These are phyloP conservation scores for Trypanosomatidae sp. DNA, from an alignment of 208 protist species.

Conservation along the genomic window DNA sequence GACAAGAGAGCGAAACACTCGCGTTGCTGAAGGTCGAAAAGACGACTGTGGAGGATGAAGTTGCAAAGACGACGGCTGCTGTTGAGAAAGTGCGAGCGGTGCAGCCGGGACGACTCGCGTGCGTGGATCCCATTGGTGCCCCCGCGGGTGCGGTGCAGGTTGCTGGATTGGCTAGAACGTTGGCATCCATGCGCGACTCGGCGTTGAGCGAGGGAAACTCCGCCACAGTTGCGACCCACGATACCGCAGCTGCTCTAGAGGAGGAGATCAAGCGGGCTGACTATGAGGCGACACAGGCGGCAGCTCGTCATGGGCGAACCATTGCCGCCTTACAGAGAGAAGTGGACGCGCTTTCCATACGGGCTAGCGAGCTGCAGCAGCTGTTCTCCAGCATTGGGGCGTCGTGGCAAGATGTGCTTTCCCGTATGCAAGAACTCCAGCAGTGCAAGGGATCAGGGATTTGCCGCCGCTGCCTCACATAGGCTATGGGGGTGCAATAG, in stretches of 20 bases:
- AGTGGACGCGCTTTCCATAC: slow-evolving; percentile 47
- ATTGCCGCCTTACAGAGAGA: slow-evolving; percentile 42
- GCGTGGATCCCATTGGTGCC: background rate
- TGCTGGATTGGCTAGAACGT: background rate
- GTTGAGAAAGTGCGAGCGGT: slow-evolving; percentile 11
- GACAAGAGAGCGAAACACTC: slow-evolving; percentile 25
- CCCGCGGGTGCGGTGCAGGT: background rate
- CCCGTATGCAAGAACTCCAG: slow-evolving; percentile 9
- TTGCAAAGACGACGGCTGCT: slow-evolving; percentile 7
- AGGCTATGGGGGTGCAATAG: too few species aligned
- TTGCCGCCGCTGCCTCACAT: slow-evolving; percentile 15
- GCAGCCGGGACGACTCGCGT: slow-evolving; percentile 9
- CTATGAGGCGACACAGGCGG: slow-evolving; percentile 31
- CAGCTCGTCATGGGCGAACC: slow-evolving; percentile 19
- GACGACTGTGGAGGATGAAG: slow-evolving; percentile 20
- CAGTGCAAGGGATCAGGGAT: slow-evolving; percentile 10
- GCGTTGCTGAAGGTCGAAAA: slow-evolving; percentile 20
- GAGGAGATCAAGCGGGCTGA: slow-evolving; percentile 35
- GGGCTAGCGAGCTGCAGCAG: slow-evolving; percentile 31
- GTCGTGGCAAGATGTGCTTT: slow-evolving; percentile 10
- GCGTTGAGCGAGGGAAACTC: background rate
- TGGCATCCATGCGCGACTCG: background rate
- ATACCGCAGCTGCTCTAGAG: slow-evolving; percentile 4
- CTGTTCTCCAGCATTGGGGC: slow-evolving; percentile 13
- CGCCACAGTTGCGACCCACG: background rate